Evolutionary conservation across 1,284 basidiomycete species (phyloP).

Genomic region (Tylopilus orsonianus): DNA sequence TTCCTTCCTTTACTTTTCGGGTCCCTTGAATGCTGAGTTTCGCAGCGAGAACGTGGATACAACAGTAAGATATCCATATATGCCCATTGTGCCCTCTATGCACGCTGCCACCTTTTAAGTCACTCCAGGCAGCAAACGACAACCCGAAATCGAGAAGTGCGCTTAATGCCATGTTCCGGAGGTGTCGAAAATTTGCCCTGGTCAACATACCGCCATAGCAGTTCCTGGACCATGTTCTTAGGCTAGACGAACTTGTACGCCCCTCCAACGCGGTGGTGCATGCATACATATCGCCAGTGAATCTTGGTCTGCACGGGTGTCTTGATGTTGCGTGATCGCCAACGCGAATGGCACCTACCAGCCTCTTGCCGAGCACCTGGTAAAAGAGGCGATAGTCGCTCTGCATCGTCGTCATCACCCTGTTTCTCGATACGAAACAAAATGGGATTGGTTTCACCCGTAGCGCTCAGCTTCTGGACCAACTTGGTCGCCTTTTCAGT

Average conservation of each 20-base stretch:
- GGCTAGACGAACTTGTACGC: slow-evolving; percentile 24
- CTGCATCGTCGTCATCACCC: slow-evolving; percentile 33
- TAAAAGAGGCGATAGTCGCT: slow-evolving; percentile 38
- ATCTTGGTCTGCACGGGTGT: slow-evolving; percentile 19
- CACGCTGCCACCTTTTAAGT: slow-evolving; percentile 25
- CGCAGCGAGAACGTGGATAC: background rate
- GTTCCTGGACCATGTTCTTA: slow-evolving; percentile 20
- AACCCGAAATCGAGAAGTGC: slow-evolving; percentile 13
- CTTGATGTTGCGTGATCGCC: slow-evolving; percentile 30
- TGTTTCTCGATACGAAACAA: slow-evolving; percentile 37
- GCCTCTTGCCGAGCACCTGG: slow-evolving; percentile 32
- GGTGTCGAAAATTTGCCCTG: slow-evolving; percentile 27
- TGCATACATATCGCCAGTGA: slow-evolving; percentile 16
- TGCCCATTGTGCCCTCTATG: slow-evolving; percentile 12
- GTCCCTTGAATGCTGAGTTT: slow-evolving; percentile 2
- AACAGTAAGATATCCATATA: slow-evolving; percentile 2
- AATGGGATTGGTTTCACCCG: slow-evolving; percentile 37
- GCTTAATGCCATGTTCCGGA: slow-evolving; percentile 23
- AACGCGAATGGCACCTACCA: slow-evolving; percentile 39
- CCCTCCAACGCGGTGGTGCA: slow-evolving; percentile 27
- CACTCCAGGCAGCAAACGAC: slow-evolving; percentile 23
- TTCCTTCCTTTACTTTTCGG: background rate
- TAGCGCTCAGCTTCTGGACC: slow-evolving; percentile 26
- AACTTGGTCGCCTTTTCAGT: slow-evolving; percentile 35
- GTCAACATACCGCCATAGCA: slow-evolving; percentile 22